Conservation (phyloP, 495 filamentous ascomycete species). For the Podospora didyma region DNA sequence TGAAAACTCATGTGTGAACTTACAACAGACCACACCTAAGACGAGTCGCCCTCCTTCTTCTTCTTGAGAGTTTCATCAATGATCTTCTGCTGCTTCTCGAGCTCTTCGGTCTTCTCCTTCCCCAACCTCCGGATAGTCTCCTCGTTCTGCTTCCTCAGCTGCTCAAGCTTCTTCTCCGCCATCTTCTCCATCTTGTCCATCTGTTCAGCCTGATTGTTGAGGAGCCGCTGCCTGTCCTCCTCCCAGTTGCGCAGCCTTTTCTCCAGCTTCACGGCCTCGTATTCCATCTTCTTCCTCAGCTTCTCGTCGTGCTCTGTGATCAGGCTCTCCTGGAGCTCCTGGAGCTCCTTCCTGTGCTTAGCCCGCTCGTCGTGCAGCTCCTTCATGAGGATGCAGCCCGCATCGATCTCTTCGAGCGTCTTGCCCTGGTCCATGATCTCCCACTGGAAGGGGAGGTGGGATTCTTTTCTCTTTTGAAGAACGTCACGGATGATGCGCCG, state of each 20-base stretch:
- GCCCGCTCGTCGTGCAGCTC: background rate
- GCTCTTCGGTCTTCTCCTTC: too few species aligned
- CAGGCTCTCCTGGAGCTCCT: background rate
- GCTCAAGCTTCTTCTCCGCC: background rate
- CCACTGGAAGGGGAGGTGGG: background rate
- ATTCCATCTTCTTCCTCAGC: background rate
- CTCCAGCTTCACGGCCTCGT: background rate
- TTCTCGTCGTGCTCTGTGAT: background rate
- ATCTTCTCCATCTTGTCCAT: background rate
- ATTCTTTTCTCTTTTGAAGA: background rate
- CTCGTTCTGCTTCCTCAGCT: background rate
- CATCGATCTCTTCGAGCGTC: background rate
- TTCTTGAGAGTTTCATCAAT: too few species aligned
- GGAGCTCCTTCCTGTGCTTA: background rate
- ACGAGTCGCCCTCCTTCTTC: too few species aligned
- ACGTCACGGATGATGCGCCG: background rate
- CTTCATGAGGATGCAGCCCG: background rate
- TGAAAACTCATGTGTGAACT: too few species aligned
- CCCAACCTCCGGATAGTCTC: too few species aligned
- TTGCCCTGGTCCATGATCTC: background rate
- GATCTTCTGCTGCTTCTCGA: too few species aligned
- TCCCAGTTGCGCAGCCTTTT: background rate
- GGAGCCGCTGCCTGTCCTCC: background rate
- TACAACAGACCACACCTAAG: too few species aligned
- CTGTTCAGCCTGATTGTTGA: background rate